Evolutionary conservation across 495 filamentous ascomycete genomes (phyloP).

Genomic region (Penicillium pancosmium): DNA sequence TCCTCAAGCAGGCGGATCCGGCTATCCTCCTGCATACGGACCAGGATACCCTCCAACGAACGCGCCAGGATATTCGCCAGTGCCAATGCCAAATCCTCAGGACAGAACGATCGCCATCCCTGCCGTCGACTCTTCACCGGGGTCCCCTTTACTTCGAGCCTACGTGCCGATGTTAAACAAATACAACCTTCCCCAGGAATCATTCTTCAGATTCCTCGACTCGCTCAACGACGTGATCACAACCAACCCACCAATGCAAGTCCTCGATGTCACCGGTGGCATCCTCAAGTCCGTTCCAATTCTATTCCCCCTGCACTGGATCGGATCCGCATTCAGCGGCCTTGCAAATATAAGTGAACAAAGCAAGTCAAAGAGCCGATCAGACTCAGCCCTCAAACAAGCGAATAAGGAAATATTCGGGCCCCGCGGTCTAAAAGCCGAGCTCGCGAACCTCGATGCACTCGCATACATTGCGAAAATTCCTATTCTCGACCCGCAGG

Average conservation of each 20-base stretch:
- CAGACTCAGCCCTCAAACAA: slow-evolving; percentile 28
- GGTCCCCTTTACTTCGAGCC: slow-evolving; percentile 33
- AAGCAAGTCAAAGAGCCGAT: slow-evolving; percentile 31
- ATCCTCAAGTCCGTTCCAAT: slow-evolving; percentile 35
- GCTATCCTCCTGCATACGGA: neutral
- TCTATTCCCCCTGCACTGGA: slow-evolving; percentile 32
- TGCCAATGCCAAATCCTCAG: neutral
- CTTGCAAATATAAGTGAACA: slow-evolving; percentile 28
- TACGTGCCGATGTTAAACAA: slow-evolving; percentile 27
- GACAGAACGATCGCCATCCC: slow-evolving; percentile 33
- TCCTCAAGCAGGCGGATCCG: neutral
- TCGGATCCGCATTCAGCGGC: slow-evolving; percentile 29
- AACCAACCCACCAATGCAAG: slow-evolving; percentile 37
- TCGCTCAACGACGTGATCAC: slow-evolving; percentile 32
- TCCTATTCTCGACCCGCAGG: slow-evolving; percentile 29
- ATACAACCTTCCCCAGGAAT: slow-evolving; percentile 28
- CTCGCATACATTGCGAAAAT: slow-evolving; percentile 31
- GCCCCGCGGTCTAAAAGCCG: slow-evolving; percentile 27
- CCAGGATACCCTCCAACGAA: neutral
- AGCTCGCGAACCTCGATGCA: slow-evolving; percentile 29
- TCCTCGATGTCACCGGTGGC: slow-evolving; percentile 37
- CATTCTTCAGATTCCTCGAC: slow-evolving; percentile 34
- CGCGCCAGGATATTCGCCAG: neutral
- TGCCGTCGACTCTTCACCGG: slow-evolving; percentile 18
- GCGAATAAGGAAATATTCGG: slow-evolving; percentile 35